phyloP scores from a whole-genome alignment of 768 basidiomycete genomes.

The Kwoniella newhampshirensis region DNA sequence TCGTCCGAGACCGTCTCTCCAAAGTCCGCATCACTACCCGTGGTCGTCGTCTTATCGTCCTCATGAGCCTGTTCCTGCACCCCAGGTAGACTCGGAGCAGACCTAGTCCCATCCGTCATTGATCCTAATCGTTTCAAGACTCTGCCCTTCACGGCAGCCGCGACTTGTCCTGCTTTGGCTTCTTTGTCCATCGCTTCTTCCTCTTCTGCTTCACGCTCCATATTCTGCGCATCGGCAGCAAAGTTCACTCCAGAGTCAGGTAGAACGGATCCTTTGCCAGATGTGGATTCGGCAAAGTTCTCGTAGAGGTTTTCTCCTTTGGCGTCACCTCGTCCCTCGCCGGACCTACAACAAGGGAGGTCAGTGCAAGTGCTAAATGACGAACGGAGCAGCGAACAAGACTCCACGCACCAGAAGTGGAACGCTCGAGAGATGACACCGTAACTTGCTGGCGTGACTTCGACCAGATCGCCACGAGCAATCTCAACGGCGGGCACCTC shows the following conservation, averaged over 20 bases:
- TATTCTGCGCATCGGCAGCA: conserved; percentile 39
- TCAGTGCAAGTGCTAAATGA: not conserved
- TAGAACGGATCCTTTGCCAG: conserved; percentile 48
- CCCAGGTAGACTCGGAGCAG: conserved; percentile 16
- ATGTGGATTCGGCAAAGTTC: conserved; percentile 54
- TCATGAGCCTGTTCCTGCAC: conserved; percentile 13
- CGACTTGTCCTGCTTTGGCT: conserved; percentile 16
- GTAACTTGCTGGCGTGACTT: conserved; percentile 58
- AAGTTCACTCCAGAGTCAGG: conserved; percentile 41
- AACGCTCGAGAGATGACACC: conserved; percentile 85
- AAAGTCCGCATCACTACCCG: conserved; percentile 15
- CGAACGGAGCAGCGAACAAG: not conserved
- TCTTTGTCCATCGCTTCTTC: conserved; percentile 46
- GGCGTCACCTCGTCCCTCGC: conserved; percentile 51
- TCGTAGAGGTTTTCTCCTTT: conserved; percentile 53
- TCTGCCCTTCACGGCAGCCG: conserved; percentile 2
- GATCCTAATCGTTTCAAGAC: conserved; percentile 9
- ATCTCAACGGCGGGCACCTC: conserved; percentile 98
- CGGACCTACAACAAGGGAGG: conserved; percentile 32
- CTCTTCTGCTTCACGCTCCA: conserved; percentile 41
- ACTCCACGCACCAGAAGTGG: conserved; percentile 47
- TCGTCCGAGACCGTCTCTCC: conserved; percentile 58
- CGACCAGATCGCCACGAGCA: conserved; percentile 91
- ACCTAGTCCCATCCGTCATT: conserved; percentile 26
- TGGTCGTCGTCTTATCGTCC: conserved; percentile 58